Percentiles rank a stretch among this genome's conserved stretches.
These are phyloP conservation scores for Pichia gijzeniarum DNA, from an alignment of 805 yeast genomes.

Conservation along the genomic window DNA sequence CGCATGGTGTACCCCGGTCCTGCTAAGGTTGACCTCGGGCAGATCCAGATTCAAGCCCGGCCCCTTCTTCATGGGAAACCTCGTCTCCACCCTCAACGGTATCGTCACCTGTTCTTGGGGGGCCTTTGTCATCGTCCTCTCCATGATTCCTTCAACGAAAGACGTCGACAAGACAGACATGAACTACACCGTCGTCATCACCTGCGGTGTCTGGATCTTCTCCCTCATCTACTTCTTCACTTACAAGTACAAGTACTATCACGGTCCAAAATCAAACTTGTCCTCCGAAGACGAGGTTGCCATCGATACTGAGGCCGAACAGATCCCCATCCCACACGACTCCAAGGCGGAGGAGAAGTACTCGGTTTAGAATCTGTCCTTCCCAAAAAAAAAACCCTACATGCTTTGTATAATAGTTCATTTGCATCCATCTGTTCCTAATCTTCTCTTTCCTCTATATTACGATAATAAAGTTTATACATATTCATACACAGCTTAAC, in stretches of 20 bases:
- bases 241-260: constrained; percentile 22
- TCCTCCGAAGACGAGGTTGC: constrained; percentile 16
- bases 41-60: constrained; percentile 54
- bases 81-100: constrained; percentile 38
- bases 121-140: constrained; percentile 45
- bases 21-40: constrained; percentile 46
- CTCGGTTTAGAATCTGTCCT: constrained; percentile 4
- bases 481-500: no score
- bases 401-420: no score
- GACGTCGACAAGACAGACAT: constrained; percentile 40
- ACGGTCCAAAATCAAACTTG: constrained; percentile 27
- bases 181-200: constrained; percentile 68
- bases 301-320: constrained; percentile 12
- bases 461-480: no score
- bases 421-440: no score
- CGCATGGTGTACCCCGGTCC: constrained; percentile 58
- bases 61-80: constrained; percentile 54
- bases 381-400: no score
- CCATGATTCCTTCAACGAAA: constrained; percentile 52
- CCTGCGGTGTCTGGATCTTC: constrained; percentile 37
- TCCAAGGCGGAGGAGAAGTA: constrained; percentile 1
- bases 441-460: no score
- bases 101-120: constrained; percentile 45
- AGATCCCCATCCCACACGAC: constrained; percentile 7
- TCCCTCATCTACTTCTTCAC: constrained; percentile 19